phyloP scores from a whole-genome alignment of 352 stramenopile species.

The Globisporangium spiculum region DNA sequence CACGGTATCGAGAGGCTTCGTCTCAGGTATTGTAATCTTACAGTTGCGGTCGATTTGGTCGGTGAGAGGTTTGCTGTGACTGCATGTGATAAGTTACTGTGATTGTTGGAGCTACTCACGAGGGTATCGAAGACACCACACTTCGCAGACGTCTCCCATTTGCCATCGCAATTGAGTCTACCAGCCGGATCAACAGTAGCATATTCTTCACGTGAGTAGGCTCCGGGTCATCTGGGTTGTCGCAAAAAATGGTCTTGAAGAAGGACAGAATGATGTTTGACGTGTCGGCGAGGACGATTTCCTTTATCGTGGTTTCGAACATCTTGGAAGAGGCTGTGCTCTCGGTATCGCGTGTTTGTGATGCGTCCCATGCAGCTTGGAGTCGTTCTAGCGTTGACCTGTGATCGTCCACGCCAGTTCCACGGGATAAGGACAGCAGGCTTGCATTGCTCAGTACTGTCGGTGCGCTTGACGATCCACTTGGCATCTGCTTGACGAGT shows the following conservation, averaged over 20 bases:
- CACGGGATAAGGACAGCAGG: neutral
- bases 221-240: conserved; percentile 26
- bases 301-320: conserved; percentile 34
- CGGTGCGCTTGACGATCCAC: neutral
- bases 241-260: conserved; percentile 50
- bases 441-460: neutral
- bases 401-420: neutral
- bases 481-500: conserved; percentile 24
- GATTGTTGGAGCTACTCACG: neutral
- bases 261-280: conserved; percentile 49
- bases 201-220: conserved; percentile 28
- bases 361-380: conserved; percentile 20
- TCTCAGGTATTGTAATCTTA: neutral
- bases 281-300: conserved; percentile 48
- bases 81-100: neutral
- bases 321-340: neutral
- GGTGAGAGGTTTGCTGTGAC: neutral
- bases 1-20: neutral
- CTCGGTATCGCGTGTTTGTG: neutral
- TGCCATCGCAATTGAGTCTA: conserved; percentile 39
- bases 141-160: conserved; percentile 20
- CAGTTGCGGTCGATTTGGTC: neutral
- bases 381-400: conserved; percentile 24
- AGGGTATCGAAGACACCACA: conserved; percentile 1
- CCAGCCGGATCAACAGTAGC: conserved; percentile 43